Evolutionary conservation across 2,329 filamentous ascomycete genomes (phyloP), one percentile per base, ranked within the genome.

Genomic region (Cadophora sp.): DNA sequence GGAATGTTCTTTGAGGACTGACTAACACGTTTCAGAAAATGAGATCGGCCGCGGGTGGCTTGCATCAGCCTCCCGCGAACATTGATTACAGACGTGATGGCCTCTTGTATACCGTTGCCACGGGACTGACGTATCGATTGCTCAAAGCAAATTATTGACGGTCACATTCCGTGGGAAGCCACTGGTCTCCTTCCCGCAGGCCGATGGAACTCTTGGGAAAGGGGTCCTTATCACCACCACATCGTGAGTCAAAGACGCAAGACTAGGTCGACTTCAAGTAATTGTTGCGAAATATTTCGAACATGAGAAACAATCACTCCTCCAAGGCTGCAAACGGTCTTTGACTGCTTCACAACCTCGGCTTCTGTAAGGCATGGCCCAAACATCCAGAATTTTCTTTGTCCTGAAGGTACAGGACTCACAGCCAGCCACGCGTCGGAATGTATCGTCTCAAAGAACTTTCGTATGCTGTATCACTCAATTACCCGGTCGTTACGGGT

Each of bases 241-340:
- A 58, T 4, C 24, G 27, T 68, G 62, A 68, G 62, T 65, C 66
- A 64, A 56, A 56, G 62, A 68, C 55, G 62, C 66, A 64, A 56
- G 50, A 22, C 19, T 50, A 16, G 8, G 26, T 31, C 43, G 48
- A 58, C 26, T 46, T 14, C 19, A 50, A 61, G 37, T 60, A 22
- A 56, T 31, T 31, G 46, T 67, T 27, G 51, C 56, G 62, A 29
- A 48, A 24, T 61, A 19, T 27, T 22, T 64, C n/a, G 43, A 6
- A 14, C 19, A 59, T 9, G 46, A 46, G 51, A 34, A 11, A 34
- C n/a, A 16, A 56, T 22, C 26, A 40, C 59, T 64, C 26, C 37
- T 46, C 56, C 6, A 16, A 53, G 26, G 37, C 59, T 48, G 64
- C 62, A 64, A 60, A 40, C 60, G 56, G 55, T 60, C 56, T 65